Evolutionary conservation across 768 basidiomycete species (phyloP).

Genomic region (Fomitopsis serialis): DNA sequence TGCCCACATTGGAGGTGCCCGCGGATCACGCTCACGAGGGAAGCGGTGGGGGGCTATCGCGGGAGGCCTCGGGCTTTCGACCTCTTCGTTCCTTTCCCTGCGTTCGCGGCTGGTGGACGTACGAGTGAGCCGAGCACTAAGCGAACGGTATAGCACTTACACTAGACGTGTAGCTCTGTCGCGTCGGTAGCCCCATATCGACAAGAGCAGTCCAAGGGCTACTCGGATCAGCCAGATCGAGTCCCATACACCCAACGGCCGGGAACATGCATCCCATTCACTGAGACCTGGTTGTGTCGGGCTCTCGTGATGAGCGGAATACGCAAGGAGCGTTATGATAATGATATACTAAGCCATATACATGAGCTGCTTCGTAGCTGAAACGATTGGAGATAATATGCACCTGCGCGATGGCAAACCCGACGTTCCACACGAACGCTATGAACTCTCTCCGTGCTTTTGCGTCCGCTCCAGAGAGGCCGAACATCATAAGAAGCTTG

Average conservation of each 20-base stretch:
- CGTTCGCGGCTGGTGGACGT: background rate
- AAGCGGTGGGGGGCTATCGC: background rate
- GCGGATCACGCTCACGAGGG: background rate
- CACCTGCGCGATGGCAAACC: conserved; percentile 52
- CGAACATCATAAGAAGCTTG: conserved; percentile 31
- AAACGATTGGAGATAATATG: conserved; percentile 11
- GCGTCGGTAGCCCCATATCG: conserved; percentile 52
- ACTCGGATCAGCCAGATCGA: conserved; percentile 57
- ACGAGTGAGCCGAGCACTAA: background rate
- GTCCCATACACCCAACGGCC: conserved; percentile 65
- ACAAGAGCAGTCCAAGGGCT: conserved; percentile 40
- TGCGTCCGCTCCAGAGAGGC: conserved; percentile 45
- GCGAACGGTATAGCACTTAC: conserved; percentile 9
- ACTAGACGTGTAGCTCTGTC: conserved; percentile 17
- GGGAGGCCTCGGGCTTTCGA: background rate
- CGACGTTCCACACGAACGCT: conserved; percentile 44
- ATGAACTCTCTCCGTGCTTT: conserved; percentile 48
- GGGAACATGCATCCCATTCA: conserved; percentile 60
- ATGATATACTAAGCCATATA: conserved; percentile 36
- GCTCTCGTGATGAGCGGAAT: conserved; percentile 43
- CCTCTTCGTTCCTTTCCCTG: background rate
- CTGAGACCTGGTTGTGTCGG: conserved; percentile 33
- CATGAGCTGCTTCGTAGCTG: background rate
- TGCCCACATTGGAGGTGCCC: background rate
- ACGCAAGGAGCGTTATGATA: conserved; percentile 45